These are phyloP conservation scores for Backusella parvicylindrica DNA, from an alignment of 192 early-diverging fungal genomes.

Conservation along the genomic window DNA sequence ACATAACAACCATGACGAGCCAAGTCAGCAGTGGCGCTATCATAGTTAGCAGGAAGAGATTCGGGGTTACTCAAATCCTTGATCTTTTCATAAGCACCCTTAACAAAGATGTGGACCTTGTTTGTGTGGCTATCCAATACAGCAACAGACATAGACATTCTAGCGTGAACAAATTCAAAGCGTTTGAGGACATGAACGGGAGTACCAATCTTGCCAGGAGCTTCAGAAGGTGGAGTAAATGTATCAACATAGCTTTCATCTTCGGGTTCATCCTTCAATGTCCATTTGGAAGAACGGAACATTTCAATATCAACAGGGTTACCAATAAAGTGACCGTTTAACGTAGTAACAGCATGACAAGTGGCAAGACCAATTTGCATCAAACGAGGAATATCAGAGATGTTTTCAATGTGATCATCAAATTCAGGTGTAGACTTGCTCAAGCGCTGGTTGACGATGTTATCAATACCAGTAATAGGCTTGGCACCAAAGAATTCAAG, in stretches of 20 bases:
- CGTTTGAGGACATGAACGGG: constrained; percentile 54
- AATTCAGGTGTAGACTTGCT: constrained; percentile 12
- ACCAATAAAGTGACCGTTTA: constrained; percentile 43
- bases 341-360: constrained; percentile 47
- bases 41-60: constrained; percentile 56
- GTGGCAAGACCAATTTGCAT: constrained; percentile 37
- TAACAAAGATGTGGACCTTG: constrained; percentile 60
- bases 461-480: constrained; percentile 16
- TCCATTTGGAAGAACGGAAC: constrained; percentile 52
- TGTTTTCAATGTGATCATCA: constrained; percentile 16
- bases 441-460: constrained; percentile 2
- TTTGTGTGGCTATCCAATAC: constrained; percentile 49
- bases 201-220: constrained; percentile 11
- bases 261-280: constrained; percentile 22
- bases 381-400: constrained; percentile 18
- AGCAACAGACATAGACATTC: constrained; percentile 68
- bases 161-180: constrained; percentile 69
- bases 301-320: constrained; percentile 71
- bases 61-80: constrained; percentile 49
- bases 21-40: constrained; percentile 44
- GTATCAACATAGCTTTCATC: constrained; percentile 41
- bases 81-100: constrained; percentile 73
- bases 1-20: constrained; percentile 77
- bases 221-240: constrained; percentile 27
- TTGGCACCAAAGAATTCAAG: constrained; percentile 55